Evolutionary conservation across 441 rosid genomes (phyloP).

Genomic region (Lepidium campestre): DNA sequence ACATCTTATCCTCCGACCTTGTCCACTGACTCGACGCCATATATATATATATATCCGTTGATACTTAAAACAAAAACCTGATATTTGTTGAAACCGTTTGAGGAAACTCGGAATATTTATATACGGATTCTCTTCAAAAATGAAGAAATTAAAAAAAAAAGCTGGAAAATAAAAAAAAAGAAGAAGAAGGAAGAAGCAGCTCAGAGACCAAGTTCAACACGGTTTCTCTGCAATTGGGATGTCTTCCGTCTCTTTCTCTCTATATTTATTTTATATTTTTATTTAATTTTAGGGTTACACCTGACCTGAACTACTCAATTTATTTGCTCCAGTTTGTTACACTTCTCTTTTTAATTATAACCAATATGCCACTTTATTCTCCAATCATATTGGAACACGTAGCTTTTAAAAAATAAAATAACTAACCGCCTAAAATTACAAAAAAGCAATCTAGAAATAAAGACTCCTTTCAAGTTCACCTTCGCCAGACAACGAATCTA

Average conservation of each 20-base stretch:
- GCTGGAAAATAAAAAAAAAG: background rate
- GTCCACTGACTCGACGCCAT: slow-evolving; percentile 44
- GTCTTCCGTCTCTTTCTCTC: background rate
- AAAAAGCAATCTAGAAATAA: slow-evolving; percentile 10
- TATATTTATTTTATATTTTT: background rate
- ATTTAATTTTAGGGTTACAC: slow-evolving; percentile 13
- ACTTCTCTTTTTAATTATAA: background rate
- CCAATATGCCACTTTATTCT: slow-evolving; percentile 11
- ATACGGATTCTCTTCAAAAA: background rate
- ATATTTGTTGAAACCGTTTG: background rate
- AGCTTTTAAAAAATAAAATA: background rate
- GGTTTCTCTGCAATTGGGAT: slow-evolving; percentile 40
- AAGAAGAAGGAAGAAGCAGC: slow-evolving; percentile 6
- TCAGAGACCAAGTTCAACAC: slow-evolving; percentile 40
- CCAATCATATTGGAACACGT: slow-evolving; percentile 19
- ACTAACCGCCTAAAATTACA: slow-evolving; percentile 13
- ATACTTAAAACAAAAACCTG: background rate
- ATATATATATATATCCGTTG: too few species aligned
- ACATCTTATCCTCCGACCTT: slow-evolving; percentile 58
- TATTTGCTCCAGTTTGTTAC: slow-evolving; percentile 15
- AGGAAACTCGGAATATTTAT: slow-evolving; percentile 8
- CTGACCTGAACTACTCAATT: slow-evolving; percentile 18
- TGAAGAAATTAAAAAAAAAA: background rate
- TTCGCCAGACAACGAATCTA: background rate
- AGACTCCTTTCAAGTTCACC: slow-evolving; percentile 4